Base-by-base conservation (phyloP, 768 basidiomycete species). In the Hysterangium stoloniferum region DNA sequence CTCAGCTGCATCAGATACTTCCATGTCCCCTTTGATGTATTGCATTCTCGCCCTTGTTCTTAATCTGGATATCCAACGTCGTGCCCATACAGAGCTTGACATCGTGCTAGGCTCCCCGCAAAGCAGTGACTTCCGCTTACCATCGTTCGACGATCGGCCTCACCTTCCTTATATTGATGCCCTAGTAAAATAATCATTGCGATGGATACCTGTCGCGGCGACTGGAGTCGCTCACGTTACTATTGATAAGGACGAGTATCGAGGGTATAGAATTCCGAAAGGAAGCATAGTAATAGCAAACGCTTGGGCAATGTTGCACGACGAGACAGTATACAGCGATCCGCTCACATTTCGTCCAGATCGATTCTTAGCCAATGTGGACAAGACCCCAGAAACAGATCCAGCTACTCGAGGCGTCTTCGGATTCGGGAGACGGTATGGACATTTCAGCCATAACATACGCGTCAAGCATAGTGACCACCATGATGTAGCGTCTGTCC, bases 51-150 rank as follows among this genome's bases (percentile, higher is more conserved):
- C 54, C 24, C 51, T 58, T 29, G 50, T 58, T 15, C 42, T 57
- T 20, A 47, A 58, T 48, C 58, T 47, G n/a, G 33, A 28, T n/a
- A 34, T 59, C 7, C 57, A 57, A 27, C 27, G 31, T 12, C 44
- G 29, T n/a, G 57, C 57, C 11, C 58, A 56, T 20, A 37, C 33
- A 3, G 56, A 59, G 36, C 41, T 59, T 19, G 58, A 59, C 40
- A 8, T 36, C 15, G 44, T 58, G 7, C 42, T 57, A 4, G 51
- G 54, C 22, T n/a, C 34, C 1, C 19, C 22, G 8, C 15, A 24
- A 7, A 25, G 24, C 13, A 24, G 13, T 19, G 12, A 20, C 12
- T 49, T 40, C 36, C 19, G 58, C 6, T 55, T 59, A 12, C 59
- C 59, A 2, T 35, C 49, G 2, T 27, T 48, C 25, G 46, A 28